Evolutionary conservation across 495 filamentous ascomycete genomes (phyloP).

Genomic region (Viridothelium virens): DNA sequence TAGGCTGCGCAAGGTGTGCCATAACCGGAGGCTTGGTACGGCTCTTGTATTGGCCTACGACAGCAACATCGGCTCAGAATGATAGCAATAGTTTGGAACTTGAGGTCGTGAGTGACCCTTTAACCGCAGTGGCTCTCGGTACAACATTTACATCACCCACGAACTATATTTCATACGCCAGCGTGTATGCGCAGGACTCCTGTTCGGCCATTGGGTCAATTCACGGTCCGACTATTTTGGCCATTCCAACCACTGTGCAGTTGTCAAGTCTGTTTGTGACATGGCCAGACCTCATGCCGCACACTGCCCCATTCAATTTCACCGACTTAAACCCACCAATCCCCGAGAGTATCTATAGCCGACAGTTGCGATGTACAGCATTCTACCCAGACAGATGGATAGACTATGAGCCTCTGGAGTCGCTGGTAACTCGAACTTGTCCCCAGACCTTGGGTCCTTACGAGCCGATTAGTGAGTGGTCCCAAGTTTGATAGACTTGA

Average conservation of each 20-base stretch:
- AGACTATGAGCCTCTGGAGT: background rate
- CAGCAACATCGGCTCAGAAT: background rate
- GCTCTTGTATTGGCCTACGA: slow-evolving; percentile 10
- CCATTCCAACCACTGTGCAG: background rate
- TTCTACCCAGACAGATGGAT: slow-evolving; percentile 5
- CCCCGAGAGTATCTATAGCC: slow-evolving; percentile 14
- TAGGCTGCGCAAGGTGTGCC: slow-evolving; percentile 14
- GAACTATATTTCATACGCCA: slow-evolving; percentile 7
- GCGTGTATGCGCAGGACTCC: slow-evolving; percentile 7
- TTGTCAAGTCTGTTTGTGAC: slow-evolving; percentile 7
- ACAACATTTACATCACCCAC: slow-evolving; percentile 14
- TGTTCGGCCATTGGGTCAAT: background rate
- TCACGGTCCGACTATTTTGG: background rate
- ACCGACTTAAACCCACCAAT: slow-evolving; percentile 12
- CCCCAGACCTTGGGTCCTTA: background rate
- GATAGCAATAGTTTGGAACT: background rate
- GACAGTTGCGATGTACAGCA: slow-evolving; percentile 10
- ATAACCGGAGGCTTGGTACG: slow-evolving; percentile 13
- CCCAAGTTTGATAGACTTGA: background rate
- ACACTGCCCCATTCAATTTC: slow-evolving; percentile 12
- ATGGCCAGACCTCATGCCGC: background rate
- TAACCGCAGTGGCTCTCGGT: slow-evolving; percentile 5
- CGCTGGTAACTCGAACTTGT: background rate
- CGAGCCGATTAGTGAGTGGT: background rate
- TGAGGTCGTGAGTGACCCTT: background rate